Evolutionary conservation across 768 basidiomycete species (phyloP).

Genomic region (Rubroboletus satanas): DNA sequence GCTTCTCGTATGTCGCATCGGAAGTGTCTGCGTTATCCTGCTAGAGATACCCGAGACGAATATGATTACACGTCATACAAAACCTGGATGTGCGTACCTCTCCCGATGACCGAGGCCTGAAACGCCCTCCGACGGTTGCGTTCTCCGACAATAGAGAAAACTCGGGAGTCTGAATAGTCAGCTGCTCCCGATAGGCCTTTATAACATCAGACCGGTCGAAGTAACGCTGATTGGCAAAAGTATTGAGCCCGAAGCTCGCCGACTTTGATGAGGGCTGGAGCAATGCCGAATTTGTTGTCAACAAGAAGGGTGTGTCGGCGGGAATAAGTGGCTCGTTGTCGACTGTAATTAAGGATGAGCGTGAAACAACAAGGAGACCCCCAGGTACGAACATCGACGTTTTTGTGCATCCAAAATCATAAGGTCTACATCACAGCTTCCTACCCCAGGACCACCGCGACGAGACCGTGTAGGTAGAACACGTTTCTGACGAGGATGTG

Average conservation of each 20-base stretch:
- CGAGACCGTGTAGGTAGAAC: constrained; percentile 78
- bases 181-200: constrained; percentile 63
- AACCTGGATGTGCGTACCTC: constrained; percentile 50
- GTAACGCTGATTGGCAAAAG: constrained; percentile 62
- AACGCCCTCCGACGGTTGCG: constrained; percentile 59
- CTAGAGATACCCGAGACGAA: constrained; percentile 10
- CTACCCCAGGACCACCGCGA: constrained; percentile 77
- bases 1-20: constrained; percentile 74
- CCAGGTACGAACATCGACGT: constrained; percentile 59
- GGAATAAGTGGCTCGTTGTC: constrained; percentile 74
- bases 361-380: constrained; percentile 6
- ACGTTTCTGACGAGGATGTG: constrained; percentile 61
- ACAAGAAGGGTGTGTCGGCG: constrained; percentile 56
- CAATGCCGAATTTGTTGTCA: constrained; percentile 67
- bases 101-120: constrained; percentile 64
- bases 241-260: constrained; percentile 46
- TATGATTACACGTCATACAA: constrained; percentile 5
- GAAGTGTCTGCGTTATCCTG: constrained; percentile 65
- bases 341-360: constrained; percentile 38
- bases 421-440: constrained; percentile 72
- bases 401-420: constrained; percentile 82
- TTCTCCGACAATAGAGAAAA: constrained; percentile 47
- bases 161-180: constrained; percentile 75
- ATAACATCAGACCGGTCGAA: constrained; percentile 78
- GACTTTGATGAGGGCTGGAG: constrained; percentile 39